These are phyloP conservation scores for Yamadazyma nakazawae DNA, from an alignment of 805 yeast genomes.

Conservation along the genomic window DNA sequence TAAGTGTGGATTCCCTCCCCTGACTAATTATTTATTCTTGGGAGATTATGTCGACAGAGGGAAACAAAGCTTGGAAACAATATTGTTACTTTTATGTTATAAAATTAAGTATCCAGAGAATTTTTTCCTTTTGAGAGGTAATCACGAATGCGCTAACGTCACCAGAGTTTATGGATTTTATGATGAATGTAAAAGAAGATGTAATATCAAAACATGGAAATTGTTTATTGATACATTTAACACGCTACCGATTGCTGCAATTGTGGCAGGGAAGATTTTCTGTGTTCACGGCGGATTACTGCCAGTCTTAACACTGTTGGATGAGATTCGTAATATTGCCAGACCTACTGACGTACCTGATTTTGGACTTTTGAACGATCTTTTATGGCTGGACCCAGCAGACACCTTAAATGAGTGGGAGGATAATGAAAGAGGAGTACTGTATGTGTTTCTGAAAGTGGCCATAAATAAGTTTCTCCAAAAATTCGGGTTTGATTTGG, in stretches of 20 bases:
- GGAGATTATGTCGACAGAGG: slow-evolving; percentile 99
- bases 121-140: slow-evolving; percentile 88
- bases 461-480: slow-evolving; percentile 75
- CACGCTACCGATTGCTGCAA: slow-evolving; percentile 91
- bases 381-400: slow-evolving; percentile 84
- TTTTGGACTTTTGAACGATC: slow-evolving; percentile 71
- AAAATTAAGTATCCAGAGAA: slow-evolving; percentile 96
- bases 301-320: slow-evolving; percentile 69
- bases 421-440: slow-evolving; percentile 82
- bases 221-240: slow-evolving; percentile 91
- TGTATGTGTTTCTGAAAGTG: slow-evolving; percentile 73
- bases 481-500: slow-evolving; percentile 75
- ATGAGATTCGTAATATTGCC: slow-evolving; percentile 70
- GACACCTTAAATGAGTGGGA: slow-evolving; percentile 84
- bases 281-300: slow-evolving; percentile 85
- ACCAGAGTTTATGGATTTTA: slow-evolving; percentile 96
- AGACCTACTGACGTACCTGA: slow-evolving; percentile 88
- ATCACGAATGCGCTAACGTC: slow-evolving; percentile 96
- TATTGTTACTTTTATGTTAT: slow-evolving; percentile 80
- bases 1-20: slow-evolving; percentile 96
- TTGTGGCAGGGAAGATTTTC: slow-evolving; percentile 92
- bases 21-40: slow-evolving; percentile 83
- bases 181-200: slow-evolving; percentile 95
- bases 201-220: slow-evolving; percentile 92
- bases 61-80: slow-evolving; percentile 92